Percentiles rank a stretch among this genome's conserved stretches.
phyloP scores from a whole-genome alignment of 768 basidiomycete genomes.

The Mycena epipterygia region DNA sequence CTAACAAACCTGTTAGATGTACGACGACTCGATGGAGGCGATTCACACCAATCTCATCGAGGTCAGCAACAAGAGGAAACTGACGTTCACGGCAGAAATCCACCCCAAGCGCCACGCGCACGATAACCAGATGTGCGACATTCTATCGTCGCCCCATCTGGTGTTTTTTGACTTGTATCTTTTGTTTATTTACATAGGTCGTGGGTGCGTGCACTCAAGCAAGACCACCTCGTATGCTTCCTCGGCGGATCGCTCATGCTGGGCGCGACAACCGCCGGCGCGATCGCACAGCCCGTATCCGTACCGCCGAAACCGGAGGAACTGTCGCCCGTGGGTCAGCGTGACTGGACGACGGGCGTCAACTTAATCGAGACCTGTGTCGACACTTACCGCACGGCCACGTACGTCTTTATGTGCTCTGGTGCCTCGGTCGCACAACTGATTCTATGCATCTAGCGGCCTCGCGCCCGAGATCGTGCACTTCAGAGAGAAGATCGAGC shows the following conservation, averaged over 20 bases:
- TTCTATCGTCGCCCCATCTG: background rate
- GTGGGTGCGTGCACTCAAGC: conserved; percentile 87
- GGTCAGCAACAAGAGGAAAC: conserved; percentile 64
- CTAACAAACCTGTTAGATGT: conserved; percentile 70
- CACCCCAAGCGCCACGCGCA: conserved; percentile 63
- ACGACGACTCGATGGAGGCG: conserved; percentile 86
- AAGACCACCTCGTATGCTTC: conserved; percentile 98
- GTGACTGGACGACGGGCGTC: conserved; percentile 87
- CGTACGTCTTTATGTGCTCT: conserved; percentile 62
- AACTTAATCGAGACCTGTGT: conserved; percentile 93
- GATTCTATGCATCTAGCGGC: conserved; percentile 61
- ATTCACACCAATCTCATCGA: conserved; percentile 82
- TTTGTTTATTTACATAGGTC: conserved; percentile 52
- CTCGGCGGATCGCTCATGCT: conserved; percentile 93
- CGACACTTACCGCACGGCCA: conserved; percentile 86
- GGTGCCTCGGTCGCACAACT: no score
- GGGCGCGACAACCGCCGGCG: conserved; percentile 81
- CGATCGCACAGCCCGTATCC: conserved; percentile 64
- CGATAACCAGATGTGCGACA: conserved; percentile 54
- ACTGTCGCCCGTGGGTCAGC: conserved; percentile 67
- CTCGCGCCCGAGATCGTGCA: conserved; percentile 92
- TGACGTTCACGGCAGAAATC: conserved; percentile 88
- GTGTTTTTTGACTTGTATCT: no score
- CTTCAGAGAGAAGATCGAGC: conserved; percentile 76
- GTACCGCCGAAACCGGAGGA: conserved; percentile 74